Evolutionary conservation across 305 asterid genomes (phyloP), one percentile per base, ranked within the genome.

Genomic region (Fraxinus angustifolia): DNA sequence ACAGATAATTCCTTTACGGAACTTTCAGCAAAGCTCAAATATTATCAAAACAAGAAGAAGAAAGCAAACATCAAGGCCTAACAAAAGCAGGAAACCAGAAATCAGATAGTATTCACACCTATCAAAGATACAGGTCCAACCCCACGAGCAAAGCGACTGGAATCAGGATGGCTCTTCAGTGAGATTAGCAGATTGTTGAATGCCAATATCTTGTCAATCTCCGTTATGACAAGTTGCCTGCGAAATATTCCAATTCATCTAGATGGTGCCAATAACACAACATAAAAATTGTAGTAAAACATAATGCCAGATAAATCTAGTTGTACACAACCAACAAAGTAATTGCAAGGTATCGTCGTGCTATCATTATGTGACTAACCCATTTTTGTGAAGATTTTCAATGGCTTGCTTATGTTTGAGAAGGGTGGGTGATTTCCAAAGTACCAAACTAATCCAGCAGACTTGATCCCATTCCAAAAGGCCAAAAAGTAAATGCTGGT

Each of bases 71-170:
- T 11, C n/a, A 71, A 56, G 8, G 68, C 78, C 42, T 73, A 65
- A 72, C 31, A 26, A 80, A 75, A 71, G 48, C 71, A 70, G 74
- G 77, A 74, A 75, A 70, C 12, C 10, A 68, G 68, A 76, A 40
- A 75, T 75, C 77, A 78, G 77, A 75, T 45, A 48, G 67, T 42
- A 60, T 74, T 30, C 87, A 53, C 85, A 96, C 99, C 99, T 83
- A 89, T 76, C 79, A 96, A 83, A 78, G 98, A 88, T 75, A 94
- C 80, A 36, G 98, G 96, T 71, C 97, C 98, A 83, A 94, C 84
- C 76, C 99, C 98, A 58, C 87, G 85, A 87, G 98, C 97, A 86
- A 93, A 96, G 84, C 87, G 91, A 84, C 91, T 88, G 72, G 93
- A 90, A 86, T 94, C 97, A 77, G 98, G 88, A 87, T 93, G 98